Evolutionary conservation across 1,284 basidiomycete species (phyloP).

Genomic region (Tilletia indica): DNA sequence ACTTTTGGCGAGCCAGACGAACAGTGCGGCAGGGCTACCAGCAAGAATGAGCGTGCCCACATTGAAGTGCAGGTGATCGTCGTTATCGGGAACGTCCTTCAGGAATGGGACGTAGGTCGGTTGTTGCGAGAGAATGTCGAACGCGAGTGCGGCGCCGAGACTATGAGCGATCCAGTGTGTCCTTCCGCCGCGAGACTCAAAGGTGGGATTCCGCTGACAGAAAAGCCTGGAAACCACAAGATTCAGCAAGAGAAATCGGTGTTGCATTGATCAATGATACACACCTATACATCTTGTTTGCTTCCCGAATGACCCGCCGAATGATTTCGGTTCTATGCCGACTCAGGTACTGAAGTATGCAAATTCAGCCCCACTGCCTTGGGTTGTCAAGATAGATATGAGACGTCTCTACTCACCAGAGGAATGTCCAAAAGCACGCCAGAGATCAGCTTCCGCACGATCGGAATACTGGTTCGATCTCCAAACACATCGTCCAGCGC

Average conservation of each 20-base stretch:
- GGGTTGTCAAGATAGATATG: too few relatives aligned
- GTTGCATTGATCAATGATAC: not conserved
- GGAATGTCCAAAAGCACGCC: conserved; percentile 61
- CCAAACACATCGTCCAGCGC: conserved; percentile 55
- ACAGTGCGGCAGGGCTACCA: conserved; percentile 63
- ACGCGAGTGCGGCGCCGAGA: conserved; percentile 62
- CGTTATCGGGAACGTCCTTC: conserved; percentile 12
- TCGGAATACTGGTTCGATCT: conserved; percentile 38
- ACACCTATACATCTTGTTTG: conserved; percentile 58
- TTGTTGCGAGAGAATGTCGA: conserved; percentile 63
- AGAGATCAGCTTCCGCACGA: conserved; percentile 38
- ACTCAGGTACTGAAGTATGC: conserved; percentile 32
- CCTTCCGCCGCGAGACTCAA: conserved; percentile 57
- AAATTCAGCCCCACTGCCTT: not conserved
- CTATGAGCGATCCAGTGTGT: conserved; percentile 58
- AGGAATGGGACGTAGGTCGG: conserved; percentile 58
- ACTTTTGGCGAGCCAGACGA: conserved; percentile 62
- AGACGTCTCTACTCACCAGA: conserved; percentile 34
- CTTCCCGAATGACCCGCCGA: conserved; percentile 57
- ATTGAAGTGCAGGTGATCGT: conserved; percentile 53
- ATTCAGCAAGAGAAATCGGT: not conserved
- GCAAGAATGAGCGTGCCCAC: conserved; percentile 61
- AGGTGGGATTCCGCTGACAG: conserved; percentile 61
- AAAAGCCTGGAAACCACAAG: conserved; percentile 52
- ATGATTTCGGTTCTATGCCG: conserved; percentile 62